Evolutionary conservation across 768 basidiomycete species (phyloP), one percentile per base, ranked within the genome.

Genomic region (Lactifluus echinatus): DNA sequence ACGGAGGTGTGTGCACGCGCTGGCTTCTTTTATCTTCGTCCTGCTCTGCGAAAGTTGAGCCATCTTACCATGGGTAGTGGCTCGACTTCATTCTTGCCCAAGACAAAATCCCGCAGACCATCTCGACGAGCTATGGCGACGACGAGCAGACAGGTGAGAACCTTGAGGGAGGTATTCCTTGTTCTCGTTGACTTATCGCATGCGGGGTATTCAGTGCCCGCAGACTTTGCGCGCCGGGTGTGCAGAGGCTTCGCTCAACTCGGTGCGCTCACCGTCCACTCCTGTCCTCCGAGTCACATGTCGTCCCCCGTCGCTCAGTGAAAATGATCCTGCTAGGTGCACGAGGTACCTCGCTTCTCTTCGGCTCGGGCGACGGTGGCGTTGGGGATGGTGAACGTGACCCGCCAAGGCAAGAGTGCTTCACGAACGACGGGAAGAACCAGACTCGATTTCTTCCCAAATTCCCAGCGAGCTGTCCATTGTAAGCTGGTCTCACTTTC

Each of bases 91-190:
- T 87, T n/a, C 69, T 79, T 0, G 63, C 11, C 75, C 47, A 29
- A 36, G 23, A 24, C 7, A 79, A n/a, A 49, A 67, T 77, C 2
- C 84, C 85, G 14, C 76, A 79, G 60, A 73, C 79, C 5, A 85
- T 89, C 40, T 84, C 84, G 0, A 87, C 84, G 0, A 85, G 83
- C 61, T 89, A 89, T 65, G 83, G 77, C 3, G 86, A 89, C 46
- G 76, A 80, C 56, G 87, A 89, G 55, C 85, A 85, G 66, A 82
- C 84, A 28, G 79, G 84, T 83, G 56, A 43, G 36, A 48, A 29
- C 33, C n/a, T n/a, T n/a, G n/a, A n/a, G n/a, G n/a, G n/a, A n/a
- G 12, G 1, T 33, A n/a, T n/a, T 14, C 12, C 31, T 31, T 31
- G 4, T 31, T 40, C 11, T 17, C 7, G 21, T n/a, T n/a, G n/a